Percentiles rank a stretch among this genome's conserved stretches.
phyloP scores from a whole-genome alignment of 441 rosid species.

The Eutrema salsugineum region DNA sequence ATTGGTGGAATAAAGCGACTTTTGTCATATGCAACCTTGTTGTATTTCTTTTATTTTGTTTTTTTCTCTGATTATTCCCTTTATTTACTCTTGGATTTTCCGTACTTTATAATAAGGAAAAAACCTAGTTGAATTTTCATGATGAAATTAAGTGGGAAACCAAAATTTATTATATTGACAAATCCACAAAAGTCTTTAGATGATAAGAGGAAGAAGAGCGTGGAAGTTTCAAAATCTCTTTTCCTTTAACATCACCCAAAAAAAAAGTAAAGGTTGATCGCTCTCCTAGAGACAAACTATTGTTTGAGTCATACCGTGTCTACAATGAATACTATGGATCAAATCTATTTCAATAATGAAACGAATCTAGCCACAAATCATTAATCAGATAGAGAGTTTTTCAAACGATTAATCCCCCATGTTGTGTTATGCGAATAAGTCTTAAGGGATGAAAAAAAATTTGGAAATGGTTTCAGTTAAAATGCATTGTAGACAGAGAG shows the following conservation, averaged over 20 bases:
- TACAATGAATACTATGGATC: no score
- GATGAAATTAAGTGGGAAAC: slow-evolving; percentile 24
- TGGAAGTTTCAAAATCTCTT: slow-evolving; percentile 7
- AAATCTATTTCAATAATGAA: no score
- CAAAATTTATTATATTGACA: background rate
- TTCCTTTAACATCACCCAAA: background rate
- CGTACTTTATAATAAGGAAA: no score
- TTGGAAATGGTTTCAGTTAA: background rate
- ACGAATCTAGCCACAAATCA: no score
- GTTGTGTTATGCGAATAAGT: no score
- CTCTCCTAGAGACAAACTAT: slow-evolving; percentile 7
- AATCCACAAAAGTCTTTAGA: slow-evolving; percentile 11
- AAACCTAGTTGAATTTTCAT: no score
- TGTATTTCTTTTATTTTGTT: no score
- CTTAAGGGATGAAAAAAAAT: background rate
- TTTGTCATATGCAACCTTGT: slow-evolving; percentile 26
- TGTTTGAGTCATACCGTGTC: background rate
- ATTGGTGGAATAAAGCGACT: slow-evolving; percentile 15
- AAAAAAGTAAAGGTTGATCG: background rate
- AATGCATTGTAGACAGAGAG: background rate
- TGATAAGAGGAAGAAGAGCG: slow-evolving; percentile 17
- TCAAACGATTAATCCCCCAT: background rate
- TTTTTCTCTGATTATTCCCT: no score
- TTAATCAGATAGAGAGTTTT: no score
- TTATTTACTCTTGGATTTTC: no score